phyloP scores from a whole-genome alignment of 2,329 filamentous ascomycete species.

The Colletotrichum lentis region DNA sequence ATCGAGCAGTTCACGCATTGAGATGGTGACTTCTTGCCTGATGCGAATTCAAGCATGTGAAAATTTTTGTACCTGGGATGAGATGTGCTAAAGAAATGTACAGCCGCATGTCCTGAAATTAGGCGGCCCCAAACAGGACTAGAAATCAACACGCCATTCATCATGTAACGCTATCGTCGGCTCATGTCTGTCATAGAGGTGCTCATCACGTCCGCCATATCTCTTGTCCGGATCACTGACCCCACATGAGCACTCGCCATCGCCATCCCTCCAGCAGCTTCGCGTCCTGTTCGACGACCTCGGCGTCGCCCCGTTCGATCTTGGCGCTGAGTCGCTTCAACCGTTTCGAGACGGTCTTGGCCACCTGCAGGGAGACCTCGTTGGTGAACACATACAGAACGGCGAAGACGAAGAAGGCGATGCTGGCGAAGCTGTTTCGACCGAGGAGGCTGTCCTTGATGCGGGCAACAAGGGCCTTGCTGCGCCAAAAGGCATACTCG shows the following conservation, averaged over 20 bases:
- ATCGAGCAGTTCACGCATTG: too few species aligned
- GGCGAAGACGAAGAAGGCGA: conserved; percentile 64
- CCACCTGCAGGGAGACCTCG: conserved; percentile 64
- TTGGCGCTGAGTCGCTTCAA: conserved; percentile 57
- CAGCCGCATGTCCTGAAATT: neutral
- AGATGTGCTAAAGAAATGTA: neutral
- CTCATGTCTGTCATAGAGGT: conserved; percentile 21
- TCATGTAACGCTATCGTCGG: conserved; percentile 14
- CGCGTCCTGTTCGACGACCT: conserved; percentile 59
- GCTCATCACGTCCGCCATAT: neutral
- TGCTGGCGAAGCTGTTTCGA: conserved; percentile 55
- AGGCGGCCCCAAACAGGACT: neutral
- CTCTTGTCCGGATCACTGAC: conserved; percentile 26
- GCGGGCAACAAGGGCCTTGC: conserved; percentile 59
- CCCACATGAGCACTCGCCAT: conserved; percentile 63
- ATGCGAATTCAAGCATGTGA: neutral
- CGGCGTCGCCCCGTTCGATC: conserved; percentile 57
- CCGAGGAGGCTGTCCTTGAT: conserved; percentile 58
- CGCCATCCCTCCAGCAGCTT: conserved; percentile 63
- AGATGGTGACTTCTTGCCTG: too few species aligned
- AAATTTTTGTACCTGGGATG: neutral
- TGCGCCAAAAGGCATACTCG: conserved; percentile 64
- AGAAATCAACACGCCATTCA: conserved; percentile 3
- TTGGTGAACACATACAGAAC: conserved; percentile 67
- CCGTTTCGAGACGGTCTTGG: conserved; percentile 59